These are phyloP conservation scores for Podila minutissima DNA, from an alignment of 192 early-diverging fungal genomes.

Conservation along the genomic window DNA sequence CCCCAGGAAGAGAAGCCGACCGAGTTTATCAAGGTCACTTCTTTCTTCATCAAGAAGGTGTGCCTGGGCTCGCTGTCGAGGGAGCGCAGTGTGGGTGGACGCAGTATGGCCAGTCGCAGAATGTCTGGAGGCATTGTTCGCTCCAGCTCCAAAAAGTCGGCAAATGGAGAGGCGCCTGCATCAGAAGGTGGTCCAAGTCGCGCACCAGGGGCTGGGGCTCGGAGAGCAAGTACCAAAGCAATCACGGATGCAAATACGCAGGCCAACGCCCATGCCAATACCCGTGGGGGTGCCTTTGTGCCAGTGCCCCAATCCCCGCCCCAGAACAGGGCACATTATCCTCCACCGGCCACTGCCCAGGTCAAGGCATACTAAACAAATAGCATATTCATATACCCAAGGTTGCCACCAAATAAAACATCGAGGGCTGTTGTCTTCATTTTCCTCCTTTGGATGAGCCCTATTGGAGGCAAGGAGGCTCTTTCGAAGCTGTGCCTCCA, in stretches of 20 bases:
- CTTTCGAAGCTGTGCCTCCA: not conserved
- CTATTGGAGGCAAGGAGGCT: too few relatives aligned
- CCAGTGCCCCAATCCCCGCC: not conserved
- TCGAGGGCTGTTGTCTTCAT: not conserved
- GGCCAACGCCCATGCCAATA: not conserved
- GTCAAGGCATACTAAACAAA: not conserved
- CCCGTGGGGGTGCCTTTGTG: not conserved
- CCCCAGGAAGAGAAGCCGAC: slow-evolving; percentile 32
- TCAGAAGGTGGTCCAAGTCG: not conserved
- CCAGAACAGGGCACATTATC: not conserved
- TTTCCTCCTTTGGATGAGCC: not conserved
- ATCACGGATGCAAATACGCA: slow-evolving; percentile 12
- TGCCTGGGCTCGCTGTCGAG: slow-evolving; percentile 26
- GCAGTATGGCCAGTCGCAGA: not conserved
- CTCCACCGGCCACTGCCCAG: not conserved
- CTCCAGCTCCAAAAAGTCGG: slow-evolving; percentile 9
- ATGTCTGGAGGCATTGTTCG: slow-evolving; percentile 6
- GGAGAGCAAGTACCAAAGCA: not conserved
- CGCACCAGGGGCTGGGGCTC: not conserved
- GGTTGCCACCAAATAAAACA: not conserved
- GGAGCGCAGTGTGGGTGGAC: slow-evolving; percentile 13
- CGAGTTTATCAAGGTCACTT: slow-evolving; percentile 33
- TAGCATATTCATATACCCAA: not conserved
- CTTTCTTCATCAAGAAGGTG: slow-evolving; percentile 38
- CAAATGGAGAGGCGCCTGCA: not conserved